A percentile compares a stretch with the other conserved stretches of the same genome.
Evolutionary conservation across 768 basidiomycete species (phyloP).

Genomic region (Panellus pusillus): DNA sequence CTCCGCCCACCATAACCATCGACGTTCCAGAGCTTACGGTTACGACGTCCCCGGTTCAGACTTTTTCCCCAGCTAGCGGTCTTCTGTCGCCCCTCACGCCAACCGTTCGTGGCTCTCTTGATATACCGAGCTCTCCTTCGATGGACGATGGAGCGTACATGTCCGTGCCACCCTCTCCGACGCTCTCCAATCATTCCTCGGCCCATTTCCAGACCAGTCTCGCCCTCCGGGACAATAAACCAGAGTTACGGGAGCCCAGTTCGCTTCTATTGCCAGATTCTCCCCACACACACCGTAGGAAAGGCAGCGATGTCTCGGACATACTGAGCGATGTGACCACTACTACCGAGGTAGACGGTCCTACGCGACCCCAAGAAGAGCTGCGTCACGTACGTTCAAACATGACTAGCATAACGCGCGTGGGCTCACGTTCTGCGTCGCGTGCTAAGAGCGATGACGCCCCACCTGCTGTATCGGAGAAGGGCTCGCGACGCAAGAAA

Average conservation of each 20-base stretch:
- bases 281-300: constrained; percentile 45
- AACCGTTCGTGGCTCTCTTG: constrained; percentile 15
- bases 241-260: constrained; percentile 56
- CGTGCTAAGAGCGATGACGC: constrained; percentile 24
- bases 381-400: constrained; percentile 41
- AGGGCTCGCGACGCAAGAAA: constrained; percentile 21
- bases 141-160: constrained; percentile 42
- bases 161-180: constrained; percentile 68
- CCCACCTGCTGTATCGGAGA: constrained; percentile 16
- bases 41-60: constrained; percentile 12
- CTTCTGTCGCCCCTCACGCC: constrained; percentile 29
- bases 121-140: constrained; percentile 27
- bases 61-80: constrained; percentile 9
- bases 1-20: constrained; percentile 16
- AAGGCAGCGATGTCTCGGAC: constrained; percentile 57
- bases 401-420: constrained; percentile 35
- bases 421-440: constrained; percentile 28
- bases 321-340: constrained; percentile 41
- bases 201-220: constrained; percentile 57
- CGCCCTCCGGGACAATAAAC: constrained; percentile 67
- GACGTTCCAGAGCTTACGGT: constrained; percentile 7
- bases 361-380: constrained; percentile 26
- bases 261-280: constrained; percentile 42
- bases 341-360: constrained; percentile 52
- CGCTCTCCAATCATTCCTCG: constrained; percentile 65